A percentile compares a stretch with the other conserved stretches of the same genome.
Evolutionary conservation across 805 yeast genomes (phyloP).

Genomic region (Tetrapisispora arboricola): DNA sequence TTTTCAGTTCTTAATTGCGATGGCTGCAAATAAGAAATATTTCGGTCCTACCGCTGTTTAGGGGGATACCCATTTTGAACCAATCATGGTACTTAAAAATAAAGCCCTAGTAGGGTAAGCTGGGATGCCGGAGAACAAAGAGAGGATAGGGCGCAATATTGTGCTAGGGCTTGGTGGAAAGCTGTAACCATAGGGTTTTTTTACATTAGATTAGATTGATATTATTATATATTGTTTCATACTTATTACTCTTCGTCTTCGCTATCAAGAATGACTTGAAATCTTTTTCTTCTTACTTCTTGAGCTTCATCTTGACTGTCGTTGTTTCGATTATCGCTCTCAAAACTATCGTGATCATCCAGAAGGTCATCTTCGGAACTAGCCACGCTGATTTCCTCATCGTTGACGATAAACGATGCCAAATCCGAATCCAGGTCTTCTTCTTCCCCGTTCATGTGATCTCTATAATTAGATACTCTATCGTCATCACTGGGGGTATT

Average conservation of each 20-base stretch:
- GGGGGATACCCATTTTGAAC: not conserved
- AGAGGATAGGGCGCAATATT: too few relatives aligned
- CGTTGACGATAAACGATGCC: conserved; percentile 15
- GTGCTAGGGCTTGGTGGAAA: too few relatives aligned
- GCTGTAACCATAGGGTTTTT: too few relatives aligned
- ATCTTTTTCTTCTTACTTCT: conserved; percentile 11
- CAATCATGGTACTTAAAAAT: not conserved
- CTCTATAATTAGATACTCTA: conserved; percentile 5
- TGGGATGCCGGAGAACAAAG: too few relatives aligned
- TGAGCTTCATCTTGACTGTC: not conserved
- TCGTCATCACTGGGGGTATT: conserved; percentile 7
- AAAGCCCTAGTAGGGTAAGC: not conserved
- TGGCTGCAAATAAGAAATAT: not conserved
- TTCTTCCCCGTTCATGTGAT: not conserved
- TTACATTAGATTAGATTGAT: too few relatives aligned
- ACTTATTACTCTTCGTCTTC: conserved; percentile 12
- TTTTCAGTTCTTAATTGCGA: too few relatives aligned
- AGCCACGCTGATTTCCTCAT: conserved; percentile 20
- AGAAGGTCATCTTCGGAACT: conserved; percentile 17
- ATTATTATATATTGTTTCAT: too few relatives aligned
- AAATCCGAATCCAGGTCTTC: conserved; percentile 10
- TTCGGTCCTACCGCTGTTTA: conserved; percentile 1
- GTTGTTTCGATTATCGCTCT: conserved; percentile 5
- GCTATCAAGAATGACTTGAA: conserved; percentile 16
- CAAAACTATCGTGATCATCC: conserved; percentile 1